Evolutionary conservation across 1,284 basidiomycete genomes (phyloP).

Genomic region (Malassezia nana): DNA sequence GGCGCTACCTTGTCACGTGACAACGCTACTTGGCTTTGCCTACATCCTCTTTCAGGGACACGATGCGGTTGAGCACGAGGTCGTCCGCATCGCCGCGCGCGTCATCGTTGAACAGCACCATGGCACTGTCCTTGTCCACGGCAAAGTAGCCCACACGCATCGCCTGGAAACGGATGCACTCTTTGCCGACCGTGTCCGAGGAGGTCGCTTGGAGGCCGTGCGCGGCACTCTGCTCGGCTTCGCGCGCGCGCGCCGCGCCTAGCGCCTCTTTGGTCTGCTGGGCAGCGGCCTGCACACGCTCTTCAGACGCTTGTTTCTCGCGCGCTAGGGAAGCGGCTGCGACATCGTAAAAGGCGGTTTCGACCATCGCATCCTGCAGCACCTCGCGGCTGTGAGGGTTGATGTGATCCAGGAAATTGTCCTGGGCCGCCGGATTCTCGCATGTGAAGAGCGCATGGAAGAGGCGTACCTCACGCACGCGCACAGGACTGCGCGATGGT

Average conservation of each 20-base stretch:
- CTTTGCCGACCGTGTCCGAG: slow-evolving; percentile 59
- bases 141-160: slow-evolving; percentile 91
- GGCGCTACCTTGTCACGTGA: not conserved
- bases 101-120: slow-evolving; percentile 46
- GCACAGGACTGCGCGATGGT: slow-evolving; percentile 66
- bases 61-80: slow-evolving; percentile 82
- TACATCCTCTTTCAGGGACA: slow-evolving; percentile 87
- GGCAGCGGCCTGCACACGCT: slow-evolving; percentile 51
- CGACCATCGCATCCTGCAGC: slow-evolving; percentile 69
- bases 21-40: slow-evolving; percentile 58
- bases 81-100: slow-evolving; percentile 59
- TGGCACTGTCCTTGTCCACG: slow-evolving; percentile 60
- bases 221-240: not conserved
- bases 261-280: slow-evolving; percentile 48
- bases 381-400: slow-evolving; percentile 70
- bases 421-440: slow-evolving; percentile 69
- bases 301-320: slow-evolving; percentile 60
- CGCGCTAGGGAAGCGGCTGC: slow-evolving; percentile 61
- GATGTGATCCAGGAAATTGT: slow-evolving; percentile 67
- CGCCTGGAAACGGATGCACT: slow-evolving; percentile 92
- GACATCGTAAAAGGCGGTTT: slow-evolving; percentile 78
- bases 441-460: slow-evolving; percentile 90
- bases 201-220: not conserved
- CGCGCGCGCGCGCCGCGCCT: slow-evolving; percentile 7
- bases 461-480: slow-evolving; percentile 77